These are phyloP conservation scores for Trichoderma harzianum DNA, from an alignment of 2,329 filamentous ascomycete genomes.

Conservation along the genomic window DNA sequence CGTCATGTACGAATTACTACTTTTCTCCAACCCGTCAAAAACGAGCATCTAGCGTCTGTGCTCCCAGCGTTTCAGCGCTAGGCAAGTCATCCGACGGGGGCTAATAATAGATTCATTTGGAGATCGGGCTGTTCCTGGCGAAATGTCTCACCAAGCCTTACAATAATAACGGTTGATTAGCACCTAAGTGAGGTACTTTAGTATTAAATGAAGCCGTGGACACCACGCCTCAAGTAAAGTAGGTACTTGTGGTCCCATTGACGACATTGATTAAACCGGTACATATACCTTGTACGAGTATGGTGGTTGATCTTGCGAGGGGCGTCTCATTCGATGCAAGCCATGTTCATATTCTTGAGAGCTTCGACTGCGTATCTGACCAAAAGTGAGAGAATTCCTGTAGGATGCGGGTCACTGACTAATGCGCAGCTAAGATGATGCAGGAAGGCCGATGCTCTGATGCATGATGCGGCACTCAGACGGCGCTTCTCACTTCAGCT, in stretches of 20 bases:
- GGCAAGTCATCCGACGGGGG: constrained; percentile 11
- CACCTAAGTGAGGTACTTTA: neutral
- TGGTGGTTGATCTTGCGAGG: neutral
- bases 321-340: neutral
- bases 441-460: constrained; percentile 2
- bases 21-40: neutral
- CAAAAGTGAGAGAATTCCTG: neutral
- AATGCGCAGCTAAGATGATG: constrained; percentile 1
- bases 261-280: neutral
- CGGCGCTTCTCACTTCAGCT: constrained; percentile 3
- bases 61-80: constrained; percentile 18
- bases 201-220: neutral
- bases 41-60: constrained; percentile 10
- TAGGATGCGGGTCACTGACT: neutral
- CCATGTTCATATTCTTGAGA: neutral
- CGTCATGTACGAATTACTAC: neutral
- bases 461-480: constrained; percentile 8
- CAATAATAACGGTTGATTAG: neutral
- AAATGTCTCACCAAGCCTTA: constrained; percentile 18
- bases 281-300: neutral
- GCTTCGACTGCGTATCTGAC: neutral
- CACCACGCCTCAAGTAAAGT: neutral
- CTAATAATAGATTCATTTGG: constrained; percentile 12
- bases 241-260: neutral
- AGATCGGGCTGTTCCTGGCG: constrained; percentile 15